Evolutionary conservation across 2,329 filamentous ascomycete species (phyloP), one percentile per base, ranked within the genome.

Genomic region (Annulohypoxylon truncatum): DNA sequence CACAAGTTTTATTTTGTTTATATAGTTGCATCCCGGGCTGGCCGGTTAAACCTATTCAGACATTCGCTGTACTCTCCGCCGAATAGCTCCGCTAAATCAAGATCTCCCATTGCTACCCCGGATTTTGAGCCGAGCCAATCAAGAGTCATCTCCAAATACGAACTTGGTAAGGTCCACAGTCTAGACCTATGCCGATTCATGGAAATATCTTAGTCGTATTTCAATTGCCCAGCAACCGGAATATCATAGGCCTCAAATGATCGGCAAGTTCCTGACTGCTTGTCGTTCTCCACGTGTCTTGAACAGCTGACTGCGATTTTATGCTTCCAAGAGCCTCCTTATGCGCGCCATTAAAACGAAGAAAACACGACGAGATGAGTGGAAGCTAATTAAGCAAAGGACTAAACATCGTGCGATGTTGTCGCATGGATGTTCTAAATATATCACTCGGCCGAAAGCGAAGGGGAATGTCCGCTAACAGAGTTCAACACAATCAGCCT

Each of bases 101-200:
- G 57, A 60, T 62, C 60, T 44, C 20, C 48, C 54, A 47, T 62
- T 66, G 57, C 8, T 65, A 69, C 61, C 67, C 67, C 67, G 57
- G 64, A 18, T 65, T 61, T 64, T 67, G 65, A 69, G 61, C 67
- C 67, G 67, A 63, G 40, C 67, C 64, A 69, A 69, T 69, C 31
- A 58, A 28, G 47, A 7, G 2, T 15, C 22, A 20, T 33, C 15
- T 15, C 35, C 35, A 3, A 15, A 38, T 47, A 60, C 62, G 20
- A 63, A 68, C 40, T 46, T 22, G 62, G 62, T 57, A 66, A 63
- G 31, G 51, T 47, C 26, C 20, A n/a, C 15, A 38, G 60, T 52
- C 66, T 38, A 60, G 52, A 18, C 63, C 44, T 61, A 10, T 29
- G 59, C 55, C 55, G 50, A 64, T 66, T 68, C 62, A 68, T 54